Conservation (phyloP, 352 stramenopile genomes). For the Pythium angustatum region DNA sequence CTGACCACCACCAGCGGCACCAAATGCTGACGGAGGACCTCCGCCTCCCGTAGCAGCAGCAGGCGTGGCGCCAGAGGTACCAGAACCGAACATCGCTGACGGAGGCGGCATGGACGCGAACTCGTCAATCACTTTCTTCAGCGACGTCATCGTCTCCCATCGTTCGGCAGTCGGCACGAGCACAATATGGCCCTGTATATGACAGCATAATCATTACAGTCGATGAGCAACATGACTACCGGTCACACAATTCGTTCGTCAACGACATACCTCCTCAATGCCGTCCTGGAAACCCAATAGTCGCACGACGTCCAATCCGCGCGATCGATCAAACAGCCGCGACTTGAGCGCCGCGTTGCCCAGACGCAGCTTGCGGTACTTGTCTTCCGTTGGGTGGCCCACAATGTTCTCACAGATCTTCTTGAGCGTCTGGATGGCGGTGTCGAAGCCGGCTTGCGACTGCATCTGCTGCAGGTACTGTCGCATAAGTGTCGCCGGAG, state of each 20-base stretch:
- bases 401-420: slow-evolving; percentile 87
- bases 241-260: too few relatives aligned
- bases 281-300: slow-evolving; percentile 72
- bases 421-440: slow-evolving; percentile 64
- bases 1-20: slow-evolving; percentile 11
- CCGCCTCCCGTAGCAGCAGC: neutral
- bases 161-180: slow-evolving; percentile 69
- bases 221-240: neutral
- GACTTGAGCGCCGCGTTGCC: slow-evolving; percentile 66
- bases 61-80: neutral
- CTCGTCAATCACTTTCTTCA: slow-evolving; percentile 74
- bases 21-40: slow-evolving; percentile 23
- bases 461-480: slow-evolving; percentile 64
- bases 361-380: slow-evolving; percentile 75
- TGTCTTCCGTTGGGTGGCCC: slow-evolving; percentile 66
- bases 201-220: neutral
- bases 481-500: slow-evolving; percentile 34
- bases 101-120: slow-evolving; percentile 18
- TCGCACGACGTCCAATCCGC: slow-evolving; percentile 58
- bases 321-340: slow-evolving; percentile 60
- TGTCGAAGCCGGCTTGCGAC: slow-evolving; percentile 43
- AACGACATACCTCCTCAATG: slow-evolving; percentile 61
- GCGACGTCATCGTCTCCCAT: slow-evolving; percentile 70
- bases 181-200: slow-evolving; percentile 54
- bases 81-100: slow-evolving; percentile 22